Percentiles rank a stretch among this genome's conserved stretches.
phyloP scores from a whole-genome alignment of 2,329 filamentous ascomycete species.

The Raffaelea ambrosiae region DNA sequence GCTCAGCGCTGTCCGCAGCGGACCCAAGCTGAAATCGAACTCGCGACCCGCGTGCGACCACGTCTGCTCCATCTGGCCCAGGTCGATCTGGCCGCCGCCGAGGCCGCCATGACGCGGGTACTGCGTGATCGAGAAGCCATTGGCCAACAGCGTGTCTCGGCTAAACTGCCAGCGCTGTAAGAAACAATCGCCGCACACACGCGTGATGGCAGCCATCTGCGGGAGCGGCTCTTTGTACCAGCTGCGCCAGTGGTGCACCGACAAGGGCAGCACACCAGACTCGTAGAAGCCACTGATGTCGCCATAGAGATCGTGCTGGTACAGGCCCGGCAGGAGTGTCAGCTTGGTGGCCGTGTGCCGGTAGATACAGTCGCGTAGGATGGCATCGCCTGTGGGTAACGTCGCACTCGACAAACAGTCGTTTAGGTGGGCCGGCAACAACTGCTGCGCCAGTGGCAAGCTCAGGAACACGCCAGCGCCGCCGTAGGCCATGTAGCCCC shows the following conservation, averaged over 20 bases:
- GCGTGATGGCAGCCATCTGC: constrained; percentile 37
- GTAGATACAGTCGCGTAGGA: constrained; percentile 50
- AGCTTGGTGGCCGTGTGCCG: constrained; percentile 43
- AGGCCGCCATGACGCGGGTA: constrained; percentile 29
- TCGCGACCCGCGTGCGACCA: constrained; percentile 38
- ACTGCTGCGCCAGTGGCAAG: constrained; percentile 37
- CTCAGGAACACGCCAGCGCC: constrained; percentile 53
- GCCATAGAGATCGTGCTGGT: constrained; percentile 47
- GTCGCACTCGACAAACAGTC: constrained; percentile 36
- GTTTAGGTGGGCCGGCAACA: constrained; percentile 35
- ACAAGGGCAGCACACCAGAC: constrained; percentile 43
- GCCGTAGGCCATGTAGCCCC: constrained; percentile 52
- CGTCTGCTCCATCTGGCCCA: constrained; percentile 43
- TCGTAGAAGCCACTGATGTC: constrained; percentile 54
- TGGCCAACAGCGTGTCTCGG: constrained; percentile 38
- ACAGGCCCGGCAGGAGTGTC: constrained; percentile 45
- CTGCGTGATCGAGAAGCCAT: constrained; percentile 48
- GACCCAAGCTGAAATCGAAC: constrained; percentile 46
- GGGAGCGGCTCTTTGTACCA: constrained; percentile 46
- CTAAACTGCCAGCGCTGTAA: constrained; percentile 45
- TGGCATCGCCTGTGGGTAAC: constrained; percentile 40
- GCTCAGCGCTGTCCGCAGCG: constrained; percentile 30
- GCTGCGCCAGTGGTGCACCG: constrained; percentile 55
- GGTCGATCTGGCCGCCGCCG: constrained; percentile 16
- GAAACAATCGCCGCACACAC: constrained; percentile 51